Evolutionary conservation across 2,329 filamentous ascomycete genomes (phyloP), one percentile per base, ranked within the genome.

Genomic region (Pseudogymnoascus verrucosus): DNA sequence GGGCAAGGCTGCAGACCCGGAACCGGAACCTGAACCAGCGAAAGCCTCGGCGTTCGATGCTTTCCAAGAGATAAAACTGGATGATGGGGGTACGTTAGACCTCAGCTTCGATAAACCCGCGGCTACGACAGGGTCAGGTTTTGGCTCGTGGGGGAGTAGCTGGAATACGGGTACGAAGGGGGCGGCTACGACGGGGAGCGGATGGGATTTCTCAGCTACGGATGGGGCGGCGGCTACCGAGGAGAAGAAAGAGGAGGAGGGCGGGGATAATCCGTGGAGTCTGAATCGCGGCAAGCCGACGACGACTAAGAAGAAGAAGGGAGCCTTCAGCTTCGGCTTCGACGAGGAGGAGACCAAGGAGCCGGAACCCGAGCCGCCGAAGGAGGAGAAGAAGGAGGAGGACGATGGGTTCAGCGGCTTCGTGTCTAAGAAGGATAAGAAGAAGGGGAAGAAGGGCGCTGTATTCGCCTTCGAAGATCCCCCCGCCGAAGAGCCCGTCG

Each of bases 61-160:
- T n/a, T 90, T 90, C 68, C 81, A 89, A 51, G 87, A 90, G 28
- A 85, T 91, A 67, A 89, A 85, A 69, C 74, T 91, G 26, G 82
- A 86, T 67, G 85, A 88, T 63, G 71, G 76, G 26, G 83, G 84
- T 1, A 82, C 84, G 63, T 71, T 85, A 5, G 83, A 86, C 66
- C 71, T 85, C 12, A 81, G 78, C 65, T 80, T 86, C 68, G 81
- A 80, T 60, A 71, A 71, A 11, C 82, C 82, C 67, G 71, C 74
- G 40, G 65, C 70, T 42, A 67, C 68, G 16, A 67, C 73, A 69
- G 57, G 74, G 71, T 12, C 73, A 72, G 69, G 74, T 3, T 81
- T 89, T 68, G 80, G 84, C 60, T 76, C 78, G 40, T 89, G 86
- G 84, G 84, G 84, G 36, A 80, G 80, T 64, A 82, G 78, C 67